Conservation (phyloP, 352 stramenopile genomes). For the Phytophthora hybrid region DNA sequence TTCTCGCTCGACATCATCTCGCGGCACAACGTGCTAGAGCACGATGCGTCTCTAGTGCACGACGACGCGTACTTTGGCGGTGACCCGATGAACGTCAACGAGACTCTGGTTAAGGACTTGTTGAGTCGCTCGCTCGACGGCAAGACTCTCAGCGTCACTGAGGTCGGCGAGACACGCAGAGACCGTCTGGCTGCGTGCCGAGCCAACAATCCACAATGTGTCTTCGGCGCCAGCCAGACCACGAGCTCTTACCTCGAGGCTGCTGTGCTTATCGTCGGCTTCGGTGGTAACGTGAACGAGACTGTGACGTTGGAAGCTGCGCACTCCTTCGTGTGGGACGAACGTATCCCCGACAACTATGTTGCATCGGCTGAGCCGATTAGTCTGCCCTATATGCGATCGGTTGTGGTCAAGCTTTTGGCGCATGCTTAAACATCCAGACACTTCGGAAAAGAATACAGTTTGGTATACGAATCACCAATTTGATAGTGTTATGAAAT, state of each 20-base stretch:
- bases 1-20: conserved; percentile 43
- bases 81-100: conserved; percentile 34
- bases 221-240: conserved; percentile 27
- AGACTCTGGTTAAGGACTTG: conserved; percentile 32
- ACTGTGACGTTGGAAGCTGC: conserved; percentile 38
- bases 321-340: conserved; percentile 43
- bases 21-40: conserved; percentile 55
- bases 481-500: neutral
- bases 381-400: conserved; percentile 30
- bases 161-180: conserved; percentile 25
- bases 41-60: conserved; percentile 53
- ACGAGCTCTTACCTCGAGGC: conserved; percentile 40
- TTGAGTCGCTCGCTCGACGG: conserved; percentile 26
- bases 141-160: conserved; percentile 27
- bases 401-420: conserved; percentile 21
- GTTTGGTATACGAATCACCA: neutral
- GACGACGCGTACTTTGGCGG: conserved; percentile 35
- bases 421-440: neutral
- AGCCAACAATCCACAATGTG: conserved; percentile 44
- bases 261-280: conserved; percentile 38
- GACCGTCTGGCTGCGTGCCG: conserved; percentile 37
- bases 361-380: conserved; percentile 28
- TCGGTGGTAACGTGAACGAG: conserved; percentile 43
- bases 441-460: neutral
- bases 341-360: conserved; percentile 47